Conservation (phyloP, 495 filamentous ascomycete genomes). For the Achaetomiella virescens region DNA sequence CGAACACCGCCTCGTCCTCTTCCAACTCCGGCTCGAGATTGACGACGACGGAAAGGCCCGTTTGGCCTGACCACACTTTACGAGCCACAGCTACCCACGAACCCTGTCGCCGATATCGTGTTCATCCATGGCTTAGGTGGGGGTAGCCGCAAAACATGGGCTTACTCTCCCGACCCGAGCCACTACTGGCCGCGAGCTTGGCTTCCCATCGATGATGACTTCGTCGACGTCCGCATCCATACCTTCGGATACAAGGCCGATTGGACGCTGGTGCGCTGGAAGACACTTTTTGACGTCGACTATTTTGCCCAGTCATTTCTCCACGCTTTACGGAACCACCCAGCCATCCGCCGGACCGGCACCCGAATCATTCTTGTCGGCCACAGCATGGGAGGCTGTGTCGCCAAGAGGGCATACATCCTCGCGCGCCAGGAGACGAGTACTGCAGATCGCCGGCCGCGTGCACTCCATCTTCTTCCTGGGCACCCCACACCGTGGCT, state of each 20-base stretch:
- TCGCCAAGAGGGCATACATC: slow-evolving; percentile 44
- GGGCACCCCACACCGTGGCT: slow-evolving; percentile 47
- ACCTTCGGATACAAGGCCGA: slow-evolving; percentile 29
- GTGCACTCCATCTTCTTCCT: slow-evolving; percentile 46
- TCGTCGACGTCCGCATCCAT: slow-evolving; percentile 24
- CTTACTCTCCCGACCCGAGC: slow-evolving; percentile 11
- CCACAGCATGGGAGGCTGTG: slow-evolving; percentile 50
- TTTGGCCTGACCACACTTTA: slow-evolving; percentile 37
- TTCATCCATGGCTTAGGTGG: slow-evolving; percentile 33
- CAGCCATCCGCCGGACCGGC: slow-evolving; percentile 19
- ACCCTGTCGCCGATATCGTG: slow-evolving; percentile 33
- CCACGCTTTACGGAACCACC: slow-evolving; percentile 32
- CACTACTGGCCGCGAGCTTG: slow-evolving; percentile 31
- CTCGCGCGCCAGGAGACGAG: slow-evolving; percentile 24
- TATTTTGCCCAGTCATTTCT: slow-evolving; percentile 42
- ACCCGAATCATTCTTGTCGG: slow-evolving; percentile 42
- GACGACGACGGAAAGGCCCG: slow-evolving; percentile 15
- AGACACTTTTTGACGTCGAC: slow-evolving; percentile 36
- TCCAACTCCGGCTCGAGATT: background rate
- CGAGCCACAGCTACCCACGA: slow-evolving; percentile 20
- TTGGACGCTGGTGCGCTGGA: slow-evolving; percentile 22
- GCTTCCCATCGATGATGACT: slow-evolving; percentile 25
- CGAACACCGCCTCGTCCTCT: background rate
- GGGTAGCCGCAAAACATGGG: slow-evolving; percentile 30
- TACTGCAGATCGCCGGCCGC: slow-evolving; percentile 22